Base-by-base conservation (phyloP, 2,329 filamentous ascomycete genomes). In the Nothophoma quercina region DNA sequence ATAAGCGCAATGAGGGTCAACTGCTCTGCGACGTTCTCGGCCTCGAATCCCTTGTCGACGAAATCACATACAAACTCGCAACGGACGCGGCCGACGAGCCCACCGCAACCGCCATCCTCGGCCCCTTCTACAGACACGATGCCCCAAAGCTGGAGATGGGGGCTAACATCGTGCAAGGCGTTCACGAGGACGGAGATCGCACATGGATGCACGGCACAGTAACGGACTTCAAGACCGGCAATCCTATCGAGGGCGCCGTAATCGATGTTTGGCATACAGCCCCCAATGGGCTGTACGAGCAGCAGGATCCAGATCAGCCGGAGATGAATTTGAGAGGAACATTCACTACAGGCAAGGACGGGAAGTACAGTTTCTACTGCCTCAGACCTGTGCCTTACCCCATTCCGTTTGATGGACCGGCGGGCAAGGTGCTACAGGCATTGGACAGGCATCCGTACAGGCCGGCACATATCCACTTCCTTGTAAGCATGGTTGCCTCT, bases 221-320 rank as follows among this genome's bases (percentile, higher is more conserved):
- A 1, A 69, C 82, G 19, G 78, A 84, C 68, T 84, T 83, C 41
- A 71, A 67, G 25, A 90, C 87, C 0, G 85, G 86, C 45, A 77
- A 84, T 72, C 87, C 88, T 0, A 78, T 93, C 35, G 79, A 82
- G 15, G 80, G 81, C 53, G 88, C 88, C 1, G 80, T 84, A 18
- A 81, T 95, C 28, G 90, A 93, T 67, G 82, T 93, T 44, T 95
- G 90, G 90, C 87, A 93, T 68, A 88, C 89, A 0, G 88, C 85
- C 0, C 88, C 90, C 25, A 93, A 93, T 65, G 83, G 83, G 10
- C 54, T 78, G 48, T 80, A 80, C 51, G 88, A 91, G 76, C 88
- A 91, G 74, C 89, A 92, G 73, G 89, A 92, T 59, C 77, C 82
- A 0, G 75, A 83, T 1, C 88, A 92, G 75, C 79, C 82, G 6